Base-by-base conservation (phyloP, 2,329 filamentous ascomycete genomes). In the Hansfordia pulvinata region DNA sequence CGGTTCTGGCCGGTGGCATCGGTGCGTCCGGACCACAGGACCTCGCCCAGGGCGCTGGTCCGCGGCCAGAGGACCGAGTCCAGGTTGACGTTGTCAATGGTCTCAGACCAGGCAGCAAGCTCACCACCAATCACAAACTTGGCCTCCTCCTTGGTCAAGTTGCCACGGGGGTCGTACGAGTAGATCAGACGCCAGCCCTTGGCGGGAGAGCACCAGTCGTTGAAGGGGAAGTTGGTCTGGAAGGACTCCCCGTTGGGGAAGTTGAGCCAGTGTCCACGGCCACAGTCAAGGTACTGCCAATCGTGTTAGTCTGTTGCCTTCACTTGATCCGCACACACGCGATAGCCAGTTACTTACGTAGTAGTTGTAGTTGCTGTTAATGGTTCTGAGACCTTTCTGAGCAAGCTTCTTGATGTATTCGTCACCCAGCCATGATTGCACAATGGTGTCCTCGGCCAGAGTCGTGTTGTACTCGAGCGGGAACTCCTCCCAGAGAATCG, bases 401-500 rank as follows among this genome's bases (percentile, higher is more conserved):
- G 73, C 71, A 21, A 80, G 61, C 21, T 62, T 49, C 30, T 67
- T 60, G 25, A 85, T 66, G 5, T 76, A 68, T 8, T 55, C 56
- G 13, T 67, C 65, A 25, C 71, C 75, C 24, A 76, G 64, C 84
- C 84, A 93, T 3, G 75, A 69, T 53, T 93, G 85, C 5, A 93
- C 65, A 9, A 92, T 62, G 1, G 81, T 74, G 40, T 85, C 74
- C 10, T 64, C 50, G 3, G 72, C 73, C 5, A 93, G 55, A 0
- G 68, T 79, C 23, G 90, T 55, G 44, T 86, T 80, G 77, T 82
- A 93, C 14, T 74, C 62, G 8, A 80, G 58, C 2, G 83, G 59
- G 63, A 90, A 84, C 50, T 93, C 85, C 49, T 93, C 83, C 85
- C 85, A 93, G 1, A 86, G 80, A 13, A 93, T 58, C 0, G 84